These are phyloP conservation scores for Penicillium rolfsii DNA, from an alignment of 2,329 filamentous ascomycete species.

Conservation along the genomic window DNA sequence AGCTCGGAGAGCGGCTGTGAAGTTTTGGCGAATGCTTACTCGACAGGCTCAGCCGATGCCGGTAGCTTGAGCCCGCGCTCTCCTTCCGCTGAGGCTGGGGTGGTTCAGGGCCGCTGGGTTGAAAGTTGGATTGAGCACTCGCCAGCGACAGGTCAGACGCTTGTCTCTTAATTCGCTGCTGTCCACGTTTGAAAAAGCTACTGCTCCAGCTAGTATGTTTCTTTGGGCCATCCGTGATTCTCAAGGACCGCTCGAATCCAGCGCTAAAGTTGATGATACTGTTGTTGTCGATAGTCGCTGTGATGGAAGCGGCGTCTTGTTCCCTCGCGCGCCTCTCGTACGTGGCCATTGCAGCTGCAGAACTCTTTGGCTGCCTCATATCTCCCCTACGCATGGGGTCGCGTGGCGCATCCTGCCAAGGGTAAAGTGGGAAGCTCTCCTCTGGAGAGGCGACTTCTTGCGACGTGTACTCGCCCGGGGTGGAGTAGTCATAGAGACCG, in stretches of 20 bases:
- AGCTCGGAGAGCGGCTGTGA: slow-evolving; percentile 41
- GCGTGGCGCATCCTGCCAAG: slow-evolving; percentile 54
- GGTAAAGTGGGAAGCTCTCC: slow-evolving; percentile 41
- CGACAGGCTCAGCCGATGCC: slow-evolving; percentile 45
- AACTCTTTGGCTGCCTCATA: slow-evolving; percentile 54
- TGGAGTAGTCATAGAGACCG: slow-evolving; percentile 26
- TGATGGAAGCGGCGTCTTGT: slow-evolving; percentile 57
- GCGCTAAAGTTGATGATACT: slow-evolving; percentile 49
- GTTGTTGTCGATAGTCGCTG: slow-evolving; percentile 58
- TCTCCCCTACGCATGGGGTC: slow-evolving; percentile 36
- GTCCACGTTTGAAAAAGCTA: slow-evolving; percentile 51
- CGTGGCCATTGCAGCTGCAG: slow-evolving; percentile 59
- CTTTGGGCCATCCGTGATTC: slow-evolving; percentile 39
- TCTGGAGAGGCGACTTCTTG: slow-evolving; percentile 31
- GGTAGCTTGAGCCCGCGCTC: slow-evolving; percentile 36
- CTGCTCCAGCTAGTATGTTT: slow-evolving; percentile 51
- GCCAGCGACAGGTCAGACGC: slow-evolving; percentile 36
- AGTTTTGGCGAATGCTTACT: slow-evolving; percentile 33
- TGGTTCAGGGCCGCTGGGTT: slow-evolving; percentile 23
- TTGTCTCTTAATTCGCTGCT: slow-evolving; percentile 53
- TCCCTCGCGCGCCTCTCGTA: slow-evolving; percentile 55
- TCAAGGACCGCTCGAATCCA: slow-evolving; percentile 46
- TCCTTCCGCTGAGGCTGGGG: slow-evolving; percentile 33
- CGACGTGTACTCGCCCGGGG: slow-evolving; percentile 20
- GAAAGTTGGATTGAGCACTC: slow-evolving; percentile 31